Percentiles rank a stretch among this genome's conserved stretches.
Conservation (phyloP, 352 stramenopile species). For the Phytophthora colocasiae region DNA sequence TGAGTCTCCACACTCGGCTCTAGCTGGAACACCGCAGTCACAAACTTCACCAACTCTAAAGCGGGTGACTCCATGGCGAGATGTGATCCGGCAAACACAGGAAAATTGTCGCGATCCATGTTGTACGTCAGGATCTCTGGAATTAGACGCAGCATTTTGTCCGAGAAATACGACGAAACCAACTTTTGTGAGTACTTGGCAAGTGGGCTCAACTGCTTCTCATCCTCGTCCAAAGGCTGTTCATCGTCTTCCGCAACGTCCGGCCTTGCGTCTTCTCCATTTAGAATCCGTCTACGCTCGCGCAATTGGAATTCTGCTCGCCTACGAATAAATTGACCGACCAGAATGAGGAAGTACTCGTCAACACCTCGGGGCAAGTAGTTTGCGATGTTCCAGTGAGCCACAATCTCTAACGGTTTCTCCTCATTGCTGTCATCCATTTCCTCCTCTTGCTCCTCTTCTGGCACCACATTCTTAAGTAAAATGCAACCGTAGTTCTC, state of each 20-base stretch:
- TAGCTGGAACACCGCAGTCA: constrained; percentile 93
- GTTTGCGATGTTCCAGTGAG: constrained; percentile 91
- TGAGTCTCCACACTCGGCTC: constrained; percentile 93
- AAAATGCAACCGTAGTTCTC: constrained; percentile 96
- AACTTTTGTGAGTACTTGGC: constrained; percentile 78
- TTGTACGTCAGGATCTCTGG: constrained; percentile 81
- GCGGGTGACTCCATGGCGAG: constrained; percentile 85
- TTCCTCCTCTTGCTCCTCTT: constrained; percentile 37
- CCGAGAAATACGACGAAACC: constrained; percentile 74
- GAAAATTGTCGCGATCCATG: constrained; percentile 75
- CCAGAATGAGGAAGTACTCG: constrained; percentile 90
- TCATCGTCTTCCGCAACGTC: constrained; percentile 35
- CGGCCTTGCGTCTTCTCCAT: constrained; percentile 23
- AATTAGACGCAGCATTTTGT: constrained; percentile 82
- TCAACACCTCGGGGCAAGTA: constrained; percentile 86
- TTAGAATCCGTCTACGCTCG: constrained; percentile 27
- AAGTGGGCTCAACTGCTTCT: constrained; percentile 58
- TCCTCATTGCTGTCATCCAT: constrained; percentile 32
- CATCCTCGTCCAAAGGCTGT: constrained; percentile 54
- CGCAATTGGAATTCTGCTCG: constrained; percentile 66
- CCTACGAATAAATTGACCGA: constrained; percentile 88
- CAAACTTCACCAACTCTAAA: constrained; percentile 98
- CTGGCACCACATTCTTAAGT: constrained; percentile 48
- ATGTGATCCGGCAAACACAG: constrained; percentile 87
- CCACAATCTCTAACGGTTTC: constrained; percentile 70